Percentiles rank a stretch among this genome's conserved stretches.
phyloP scores from a whole-genome alignment of 768 basidiomycete species.

The Boletus subcaerulescens region DNA sequence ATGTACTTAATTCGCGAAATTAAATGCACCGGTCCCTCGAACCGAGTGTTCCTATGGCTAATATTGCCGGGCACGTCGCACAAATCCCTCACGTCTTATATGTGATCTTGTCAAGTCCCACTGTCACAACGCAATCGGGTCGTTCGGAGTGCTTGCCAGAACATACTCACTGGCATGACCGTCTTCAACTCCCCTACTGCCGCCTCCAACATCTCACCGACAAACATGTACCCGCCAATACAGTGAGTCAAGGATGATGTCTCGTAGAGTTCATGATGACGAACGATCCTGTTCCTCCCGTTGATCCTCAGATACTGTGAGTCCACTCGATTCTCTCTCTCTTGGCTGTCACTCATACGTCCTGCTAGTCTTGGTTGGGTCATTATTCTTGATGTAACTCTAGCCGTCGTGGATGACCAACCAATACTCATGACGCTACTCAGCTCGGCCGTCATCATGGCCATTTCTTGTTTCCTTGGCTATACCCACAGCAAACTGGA shows the following conservation, averaged over 20 bases:
- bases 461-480: slow-evolving; percentile 4
- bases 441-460: slow-evolving; percentile 21
- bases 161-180: too few relatives aligned
- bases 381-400: slow-evolving; percentile 18
- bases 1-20: too few relatives aligned
- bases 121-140: too few relatives aligned
- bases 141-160: too few relatives aligned
- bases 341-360: not conserved
- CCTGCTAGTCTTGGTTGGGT: slow-evolving; percentile 16
- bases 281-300: not conserved
- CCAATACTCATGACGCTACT: not conserved
- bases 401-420: not conserved
- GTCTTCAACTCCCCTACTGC: not conserved
- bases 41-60: too few relatives aligned
- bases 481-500: slow-evolving; percentile 17
- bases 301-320: slow-evolving; percentile 16
- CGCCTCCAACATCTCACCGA: not conserved
- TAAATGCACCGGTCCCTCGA: too few relatives aligned
- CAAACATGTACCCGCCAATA: slow-evolving; percentile 5
- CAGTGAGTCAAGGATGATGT: slow-evolving; percentile 16
- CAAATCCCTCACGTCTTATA: too few relatives aligned
- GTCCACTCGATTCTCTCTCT: not conserved
- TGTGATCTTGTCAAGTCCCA: too few relatives aligned
- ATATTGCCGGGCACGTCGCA: too few relatives aligned
- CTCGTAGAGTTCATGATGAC: not conserved